Conservation (phyloP, 208 protist genomes). For the Trichomonas gallinae region DNA sequence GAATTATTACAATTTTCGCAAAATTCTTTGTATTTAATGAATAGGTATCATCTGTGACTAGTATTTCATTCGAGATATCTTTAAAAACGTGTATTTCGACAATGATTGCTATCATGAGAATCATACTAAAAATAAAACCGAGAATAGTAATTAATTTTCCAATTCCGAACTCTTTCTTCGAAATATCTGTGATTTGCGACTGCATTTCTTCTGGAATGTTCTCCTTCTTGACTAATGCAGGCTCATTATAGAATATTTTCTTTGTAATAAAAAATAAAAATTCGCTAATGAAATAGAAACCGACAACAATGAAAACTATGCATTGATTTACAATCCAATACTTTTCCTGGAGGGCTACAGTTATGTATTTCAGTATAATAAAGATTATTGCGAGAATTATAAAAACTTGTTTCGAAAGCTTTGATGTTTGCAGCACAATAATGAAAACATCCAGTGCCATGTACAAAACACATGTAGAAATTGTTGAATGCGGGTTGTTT, state of each 20-base stretch:
- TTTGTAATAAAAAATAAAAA: not conserved
- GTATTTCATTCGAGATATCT: not conserved
- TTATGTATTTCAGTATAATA: not conserved
- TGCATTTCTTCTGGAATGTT: not conserved
- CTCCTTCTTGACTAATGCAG: not conserved
- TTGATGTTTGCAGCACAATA: not conserved
- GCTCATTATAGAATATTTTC: not conserved
- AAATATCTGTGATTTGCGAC: not conserved
- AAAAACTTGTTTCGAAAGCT: not conserved
- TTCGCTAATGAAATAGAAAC: not conserved
- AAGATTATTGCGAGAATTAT: not conserved
- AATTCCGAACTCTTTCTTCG: not conserved
- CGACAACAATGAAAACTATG: not conserved
- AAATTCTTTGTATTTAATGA: not conserved
- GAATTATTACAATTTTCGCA: not conserved
- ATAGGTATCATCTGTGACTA: not conserved
- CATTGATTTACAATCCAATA: not conserved
- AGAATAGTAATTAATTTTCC: not conserved
- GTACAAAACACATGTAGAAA: not conserved
- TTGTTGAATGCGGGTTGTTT: not conserved
- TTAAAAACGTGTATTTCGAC: not conserved
- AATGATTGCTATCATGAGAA: not conserved
- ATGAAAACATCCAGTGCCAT: not conserved
- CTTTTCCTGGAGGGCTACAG: not conserved
- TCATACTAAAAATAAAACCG: not conserved